Base-by-base conservation (phyloP, 164 flowering plant genomes). In the Vitis cinerea region DNA sequence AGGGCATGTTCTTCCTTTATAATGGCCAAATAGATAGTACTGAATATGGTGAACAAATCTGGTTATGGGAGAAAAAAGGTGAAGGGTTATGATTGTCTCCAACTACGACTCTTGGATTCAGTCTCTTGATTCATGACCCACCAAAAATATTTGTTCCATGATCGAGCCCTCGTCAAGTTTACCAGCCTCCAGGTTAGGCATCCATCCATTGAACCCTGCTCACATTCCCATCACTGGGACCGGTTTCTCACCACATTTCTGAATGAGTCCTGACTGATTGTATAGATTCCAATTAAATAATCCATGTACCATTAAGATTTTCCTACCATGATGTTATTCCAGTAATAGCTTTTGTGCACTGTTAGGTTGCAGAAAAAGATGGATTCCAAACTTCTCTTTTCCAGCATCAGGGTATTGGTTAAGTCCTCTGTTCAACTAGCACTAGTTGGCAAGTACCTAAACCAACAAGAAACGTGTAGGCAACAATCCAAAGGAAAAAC, bases 1-100 rank as follows among this genome's bases (percentile, higher is more conserved):
- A 59, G 63, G 63, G 59, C 73, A 64, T 66, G 69, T 53, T 54
- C 60, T 37, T 37, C 69, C 50, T 12, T 29, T 31, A 54, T 56
- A 23, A 64, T 49, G 67, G 66, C 63, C 48, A 48, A 63, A 48
- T 48, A 60, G 60, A 65, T 56, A 8, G 55, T 31, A 54, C 37
- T 12, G 2, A 30, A 49, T 50, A 16, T 29, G 51, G 10, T 12
- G 55, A 47, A 59, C 31, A 19, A 29, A 65, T 71, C 52, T 65
- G 58, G 51, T 50, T 7, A 31, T 19, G 50, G 59, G 44, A 47
- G 3, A 14, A 59, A 19, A 37, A 53, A 69, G 19, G 29, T n/a
- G 15, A 37, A 37, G 44, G 44, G 65, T 50, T 17, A 64, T 19
- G n/a, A n/a, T 13, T 57, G 27, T 19, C 30, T 57, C 30, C 10